Conservation (phyloP, 2,329 filamentous ascomycete species). For the Fusarium pilosicola region DNA sequence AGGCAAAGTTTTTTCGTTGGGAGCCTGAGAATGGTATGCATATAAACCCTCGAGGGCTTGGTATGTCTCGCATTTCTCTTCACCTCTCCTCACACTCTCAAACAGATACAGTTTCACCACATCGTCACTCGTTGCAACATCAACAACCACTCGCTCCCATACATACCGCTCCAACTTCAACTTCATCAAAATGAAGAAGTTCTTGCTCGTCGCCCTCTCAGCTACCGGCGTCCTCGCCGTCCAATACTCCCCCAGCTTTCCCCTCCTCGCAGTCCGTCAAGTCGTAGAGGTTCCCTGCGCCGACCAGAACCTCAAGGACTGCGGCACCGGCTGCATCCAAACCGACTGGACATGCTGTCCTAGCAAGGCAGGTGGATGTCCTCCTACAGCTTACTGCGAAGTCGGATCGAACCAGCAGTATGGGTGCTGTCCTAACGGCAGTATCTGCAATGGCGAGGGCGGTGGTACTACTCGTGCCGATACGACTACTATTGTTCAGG, state of each 20-base stretch:
- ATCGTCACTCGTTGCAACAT: background rate
- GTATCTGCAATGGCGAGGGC: slow-evolving; percentile 42
- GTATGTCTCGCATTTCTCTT: slow-evolving; percentile 2
- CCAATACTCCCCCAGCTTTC: slow-evolving; percentile 17
- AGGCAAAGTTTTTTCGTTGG: background rate
- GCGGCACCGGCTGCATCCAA: slow-evolving; percentile 46
- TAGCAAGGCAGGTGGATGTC: slow-evolving; percentile 42
- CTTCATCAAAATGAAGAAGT: slow-evolving; percentile 39
- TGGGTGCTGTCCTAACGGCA: slow-evolving; percentile 46
- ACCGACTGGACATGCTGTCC: slow-evolving; percentile 46
- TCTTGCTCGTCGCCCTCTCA: slow-evolving; percentile 38
- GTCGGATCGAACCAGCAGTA: slow-evolving; percentile 42
- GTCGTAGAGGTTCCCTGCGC: slow-evolving; percentile 37
- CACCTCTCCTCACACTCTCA: background rate
- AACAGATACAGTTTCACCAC: background rate
- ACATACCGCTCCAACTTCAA: background rate
- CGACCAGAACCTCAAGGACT: slow-evolving; percentile 39
- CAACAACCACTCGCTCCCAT: background rate
- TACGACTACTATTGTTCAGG: slow-evolving; percentile 14
- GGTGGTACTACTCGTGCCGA: slow-evolving; percentile 33
- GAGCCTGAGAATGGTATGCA: background rate
- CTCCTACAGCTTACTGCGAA: slow-evolving; percentile 37
- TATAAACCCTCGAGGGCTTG: slow-evolving; percentile 19
- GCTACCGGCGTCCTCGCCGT: slow-evolving; percentile 32
- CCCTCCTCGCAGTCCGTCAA: slow-evolving; percentile 35